These are phyloP conservation scores for Hansenula sp. DNA, from an alignment of 1,139 yeast genomes.

Conservation along the genomic window DNA sequence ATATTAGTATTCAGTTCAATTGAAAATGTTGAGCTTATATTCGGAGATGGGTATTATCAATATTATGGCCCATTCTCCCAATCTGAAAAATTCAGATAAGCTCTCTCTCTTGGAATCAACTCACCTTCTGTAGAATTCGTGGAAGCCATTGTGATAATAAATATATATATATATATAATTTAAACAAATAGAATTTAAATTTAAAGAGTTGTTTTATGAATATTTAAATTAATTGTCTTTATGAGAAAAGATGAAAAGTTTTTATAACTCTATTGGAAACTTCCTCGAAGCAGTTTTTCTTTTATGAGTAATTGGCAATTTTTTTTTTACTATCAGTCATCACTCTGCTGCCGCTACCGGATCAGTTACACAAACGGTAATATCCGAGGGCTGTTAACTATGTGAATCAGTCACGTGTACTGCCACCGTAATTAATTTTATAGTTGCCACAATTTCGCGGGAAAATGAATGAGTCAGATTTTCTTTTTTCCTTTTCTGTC, in stretches of 20 bases:
- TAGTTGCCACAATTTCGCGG: no score
- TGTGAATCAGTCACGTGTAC: no score
- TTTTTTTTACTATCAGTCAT: conserved; percentile 1
- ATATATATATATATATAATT: not conserved
- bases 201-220: not conserved
- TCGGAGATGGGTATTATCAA: no score
- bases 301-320: not conserved
- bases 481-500: not conserved
- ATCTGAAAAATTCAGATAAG: no score
- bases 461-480: not conserved
- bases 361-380: not conserved
- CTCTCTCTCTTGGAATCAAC: not conserved
- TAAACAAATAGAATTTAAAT: not conserved
- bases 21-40: no score
- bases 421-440: no score
- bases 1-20: conserved; percentile 1
- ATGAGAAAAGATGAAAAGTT: not conserved
- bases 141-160: not conserved
- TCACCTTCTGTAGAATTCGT: not conserved
- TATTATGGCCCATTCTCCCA: no score
- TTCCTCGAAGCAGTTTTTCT: no score
- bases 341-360: not conserved
- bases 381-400: not conserved
- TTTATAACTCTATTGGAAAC: not conserved
- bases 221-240: not conserved